These are phyloP conservation scores for Trematosphaeria pertusa DNA, from an alignment of 2,329 filamentous ascomycete genomes.

Conservation along the genomic window DNA sequence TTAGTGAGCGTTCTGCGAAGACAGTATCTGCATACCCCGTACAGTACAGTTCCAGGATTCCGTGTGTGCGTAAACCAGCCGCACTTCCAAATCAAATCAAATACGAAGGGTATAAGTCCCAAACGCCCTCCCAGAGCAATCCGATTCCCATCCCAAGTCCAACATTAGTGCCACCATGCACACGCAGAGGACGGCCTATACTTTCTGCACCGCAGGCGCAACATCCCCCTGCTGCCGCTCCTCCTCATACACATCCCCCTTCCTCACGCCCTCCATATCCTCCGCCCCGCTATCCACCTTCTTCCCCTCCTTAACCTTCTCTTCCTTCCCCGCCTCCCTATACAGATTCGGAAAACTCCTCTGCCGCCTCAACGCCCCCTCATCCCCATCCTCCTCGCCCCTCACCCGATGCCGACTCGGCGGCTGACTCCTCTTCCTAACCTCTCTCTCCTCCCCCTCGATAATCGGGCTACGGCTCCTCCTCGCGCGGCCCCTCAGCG, in stretches of 20 bases:
- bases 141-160: slow-evolving; percentile 2
- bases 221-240: not conserved
- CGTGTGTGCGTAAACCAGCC: no score
- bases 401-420: slow-evolving; percentile 41
- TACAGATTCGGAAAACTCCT: slow-evolving; percentile 48
- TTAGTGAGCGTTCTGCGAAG: not conserved
- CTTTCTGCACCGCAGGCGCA: no score
- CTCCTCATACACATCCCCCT: not conserved
- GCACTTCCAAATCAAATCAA: not conserved
- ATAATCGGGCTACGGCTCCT: slow-evolving; percentile 32
- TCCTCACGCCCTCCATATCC: slow-evolving; percentile 1
- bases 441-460: slow-evolving; percentile 26
- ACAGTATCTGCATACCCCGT: slow-evolving; percentile 9
- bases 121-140: slow-evolving; percentile 2
- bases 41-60: slow-evolving; percentile 1
- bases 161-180: no score
- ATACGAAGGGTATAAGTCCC: slow-evolving; percentile 12
- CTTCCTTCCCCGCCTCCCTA: slow-evolving; percentile 24
- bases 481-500: slow-evolving; percentile 39
- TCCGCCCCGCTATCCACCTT: not conserved
- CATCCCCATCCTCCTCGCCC: slow-evolving; percentile 18
- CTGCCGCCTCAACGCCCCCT: slow-evolving; percentile 40
- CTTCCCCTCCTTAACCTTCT: slow-evolving; percentile 11
- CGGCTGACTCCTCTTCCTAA: slow-evolving; percentile 43
- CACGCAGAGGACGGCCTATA: no score